phyloP scores from a whole-genome alignment of 169 alveolate genomes.

The Cryptosporidium baileyi region DNA sequence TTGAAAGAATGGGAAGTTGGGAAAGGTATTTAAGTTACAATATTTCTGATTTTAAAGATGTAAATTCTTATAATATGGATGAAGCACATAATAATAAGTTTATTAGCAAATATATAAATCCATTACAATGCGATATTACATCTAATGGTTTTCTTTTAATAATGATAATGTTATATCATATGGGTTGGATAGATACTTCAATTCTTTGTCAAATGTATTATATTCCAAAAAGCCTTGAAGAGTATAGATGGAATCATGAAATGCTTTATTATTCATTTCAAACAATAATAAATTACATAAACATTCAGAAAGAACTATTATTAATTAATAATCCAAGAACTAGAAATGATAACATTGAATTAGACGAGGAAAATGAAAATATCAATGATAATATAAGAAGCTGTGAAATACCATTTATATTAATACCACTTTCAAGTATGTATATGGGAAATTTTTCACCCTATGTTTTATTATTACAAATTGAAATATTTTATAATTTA shows the following conservation, averaged over 20 bases:
- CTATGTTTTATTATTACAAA: slow-evolving; percentile 37
- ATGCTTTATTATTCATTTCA: slow-evolving; percentile 53
- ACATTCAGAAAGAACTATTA: slow-evolving; percentile 22
- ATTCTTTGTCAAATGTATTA: slow-evolving; percentile 45
- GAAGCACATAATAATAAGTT: neutral
- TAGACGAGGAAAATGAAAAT: neutral
- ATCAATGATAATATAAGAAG: neutral
- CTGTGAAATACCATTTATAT: slow-evolving; percentile 49
- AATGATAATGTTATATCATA: slow-evolving; percentile 44
- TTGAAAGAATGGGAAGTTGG: slow-evolving; percentile 59
- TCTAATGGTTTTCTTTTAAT: slow-evolving; percentile 59
- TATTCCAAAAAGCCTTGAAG: slow-evolving; percentile 21
- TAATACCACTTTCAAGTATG: slow-evolving; percentile 48
- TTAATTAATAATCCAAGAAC: neutral
- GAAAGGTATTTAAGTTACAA: neutral
- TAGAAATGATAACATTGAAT: neutral
- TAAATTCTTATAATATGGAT: too few relatives aligned
- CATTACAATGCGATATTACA: slow-evolving; percentile 67
- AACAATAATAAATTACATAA: slow-evolving; percentile 8
- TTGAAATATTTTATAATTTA: slow-evolving; percentile 41
- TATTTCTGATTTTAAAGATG: neutral
- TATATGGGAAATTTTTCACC: slow-evolving; percentile 61
- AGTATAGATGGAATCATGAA: slow-evolving; percentile 65
- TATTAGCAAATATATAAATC: slow-evolving; percentile 1
- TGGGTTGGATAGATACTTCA: slow-evolving; percentile 66